A percentile compares a stretch with the other conserved stretches of the same genome.
Evolutionary conservation across 2,329 filamentous ascomycete genomes (phyloP).

Genomic region (Xylaria sp.): DNA sequence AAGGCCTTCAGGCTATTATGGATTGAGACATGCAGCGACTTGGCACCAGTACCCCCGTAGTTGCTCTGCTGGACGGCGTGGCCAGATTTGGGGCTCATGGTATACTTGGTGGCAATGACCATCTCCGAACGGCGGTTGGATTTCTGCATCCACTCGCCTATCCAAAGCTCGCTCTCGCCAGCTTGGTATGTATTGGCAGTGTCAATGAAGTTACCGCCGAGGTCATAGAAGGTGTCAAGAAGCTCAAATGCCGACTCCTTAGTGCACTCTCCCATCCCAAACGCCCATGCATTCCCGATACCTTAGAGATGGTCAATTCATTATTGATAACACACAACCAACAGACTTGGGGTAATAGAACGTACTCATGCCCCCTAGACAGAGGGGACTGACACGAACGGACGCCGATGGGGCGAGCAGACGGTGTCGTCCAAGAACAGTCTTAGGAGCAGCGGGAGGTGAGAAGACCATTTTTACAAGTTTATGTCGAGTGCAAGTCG

Average conservation of each 20-base stretch:
- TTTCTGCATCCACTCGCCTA: slow-evolving; percentile 65
- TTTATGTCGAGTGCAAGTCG: not conserved
- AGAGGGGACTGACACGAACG: slow-evolving; percentile 19
- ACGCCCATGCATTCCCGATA: slow-evolving; percentile 16
- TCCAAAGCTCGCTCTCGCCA: slow-evolving; percentile 64
- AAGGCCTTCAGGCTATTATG: slow-evolving; percentile 53
- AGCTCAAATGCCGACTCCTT: slow-evolving; percentile 17
- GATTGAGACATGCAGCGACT: slow-evolving; percentile 51
- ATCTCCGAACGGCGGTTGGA: slow-evolving; percentile 62
- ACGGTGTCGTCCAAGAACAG: slow-evolving; percentile 16
- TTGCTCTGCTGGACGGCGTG: slow-evolving; percentile 45
- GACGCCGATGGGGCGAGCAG: slow-evolving; percentile 13
- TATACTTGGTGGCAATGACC: slow-evolving; percentile 66
- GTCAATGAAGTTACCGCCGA: slow-evolving; percentile 76
- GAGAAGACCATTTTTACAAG: not conserved
- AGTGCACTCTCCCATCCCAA: slow-evolving; percentile 12
- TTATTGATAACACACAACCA: not conserved
- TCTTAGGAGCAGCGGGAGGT: slow-evolving; percentile 14
- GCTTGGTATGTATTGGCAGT: slow-evolving; percentile 67
- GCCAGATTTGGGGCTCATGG: not conserved
- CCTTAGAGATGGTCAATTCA: not conserved
- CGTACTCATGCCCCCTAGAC: slow-evolving; percentile 18
- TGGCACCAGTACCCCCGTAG: slow-evolving; percentile 52
- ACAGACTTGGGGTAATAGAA: not conserved
- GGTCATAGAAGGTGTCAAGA: slow-evolving; percentile 63